These are phyloP conservation scores for Polygonum aviculare DNA, from an alignment of 148 eudicot species.

Conservation along the genomic window DNA sequence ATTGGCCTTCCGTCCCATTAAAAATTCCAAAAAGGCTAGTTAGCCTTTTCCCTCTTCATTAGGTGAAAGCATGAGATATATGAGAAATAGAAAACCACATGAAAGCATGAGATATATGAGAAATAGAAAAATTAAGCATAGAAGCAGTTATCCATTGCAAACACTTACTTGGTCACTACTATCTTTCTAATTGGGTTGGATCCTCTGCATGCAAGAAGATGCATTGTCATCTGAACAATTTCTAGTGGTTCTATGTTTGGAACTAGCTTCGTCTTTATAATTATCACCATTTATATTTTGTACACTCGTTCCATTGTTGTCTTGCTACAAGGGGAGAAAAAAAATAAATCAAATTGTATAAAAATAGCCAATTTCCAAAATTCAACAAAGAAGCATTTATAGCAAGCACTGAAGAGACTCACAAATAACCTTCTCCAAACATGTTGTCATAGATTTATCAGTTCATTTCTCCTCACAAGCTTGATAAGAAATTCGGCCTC, in stretches of 20 bases:
- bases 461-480: conserved; percentile 53
- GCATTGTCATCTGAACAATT: conserved; percentile 19
- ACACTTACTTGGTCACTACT: conserved; percentile 29
- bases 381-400: not conserved
- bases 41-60: no score
- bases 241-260: conserved; percentile 14
- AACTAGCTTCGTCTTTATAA: conserved; percentile 16
- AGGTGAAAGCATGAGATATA: not conserved
- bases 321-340: conserved; percentile 4
- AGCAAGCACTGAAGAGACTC: not conserved
- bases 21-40: no score
- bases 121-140: not conserved
- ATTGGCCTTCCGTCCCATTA: no score
- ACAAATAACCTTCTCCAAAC: conserved; percentile 43
- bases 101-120: not conserved
- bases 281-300: conserved; percentile 15
- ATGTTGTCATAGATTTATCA: conserved; percentile 58
- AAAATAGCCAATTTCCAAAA: not conserved
- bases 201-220: conserved; percentile 19
- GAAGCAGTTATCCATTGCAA: not conserved
- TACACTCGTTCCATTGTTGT: conserved; percentile 10
- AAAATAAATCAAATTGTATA: conserved; percentile 3
- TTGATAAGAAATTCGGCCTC: conserved; percentile 53
- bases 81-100: not conserved
- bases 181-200: conserved; percentile 15